Percentiles rank a stretch among this genome's conserved stretches.
Evolutionary conservation across 768 basidiomycete species (phyloP).

Genomic region (Chlorophyllum brunneum): DNA sequence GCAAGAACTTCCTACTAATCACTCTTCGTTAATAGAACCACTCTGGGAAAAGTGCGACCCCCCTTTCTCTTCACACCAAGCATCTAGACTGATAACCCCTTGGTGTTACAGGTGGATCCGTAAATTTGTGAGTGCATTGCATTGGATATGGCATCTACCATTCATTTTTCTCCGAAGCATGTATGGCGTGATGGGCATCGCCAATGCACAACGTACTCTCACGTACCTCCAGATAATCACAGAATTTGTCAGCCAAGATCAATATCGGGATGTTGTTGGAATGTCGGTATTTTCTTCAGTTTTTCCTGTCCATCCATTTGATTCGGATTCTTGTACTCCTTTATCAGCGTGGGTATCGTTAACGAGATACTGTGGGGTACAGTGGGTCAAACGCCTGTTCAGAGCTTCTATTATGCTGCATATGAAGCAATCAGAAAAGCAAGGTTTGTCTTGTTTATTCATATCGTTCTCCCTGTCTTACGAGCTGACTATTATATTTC

Average conservation of each 20-base stretch:
- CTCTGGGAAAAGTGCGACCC: slow-evolving; percentile 31
- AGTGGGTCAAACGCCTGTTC: slow-evolving; percentile 45
- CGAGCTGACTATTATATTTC: neutral
- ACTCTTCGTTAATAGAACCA: slow-evolving; percentile 28
- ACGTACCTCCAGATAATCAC: slow-evolving; percentile 77
- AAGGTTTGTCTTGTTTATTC: slow-evolving; percentile 27
- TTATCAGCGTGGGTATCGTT: slow-evolving; percentile 47
- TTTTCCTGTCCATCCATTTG: neutral
- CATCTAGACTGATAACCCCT: slow-evolving; percentile 8
- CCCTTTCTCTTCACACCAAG: slow-evolving; percentile 12
- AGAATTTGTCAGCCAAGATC: slow-evolving; percentile 81
- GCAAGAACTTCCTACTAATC: slow-evolving; percentile 13
- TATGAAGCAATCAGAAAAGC: slow-evolving; percentile 41
- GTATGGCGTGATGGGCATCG: slow-evolving; percentile 83
- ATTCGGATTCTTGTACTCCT: slow-evolving; percentile 12
- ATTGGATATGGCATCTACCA: slow-evolving; percentile 1
- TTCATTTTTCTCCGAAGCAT: slow-evolving; percentile 30
- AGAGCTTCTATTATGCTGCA: slow-evolving; percentile 44
- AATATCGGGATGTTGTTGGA: slow-evolving; percentile 71
- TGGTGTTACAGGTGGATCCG: slow-evolving; percentile 38
- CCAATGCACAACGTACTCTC: slow-evolving; percentile 83
- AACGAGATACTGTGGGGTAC: slow-evolving; percentile 60
- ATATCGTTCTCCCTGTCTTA: neutral
- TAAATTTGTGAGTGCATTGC: slow-evolving; percentile 54
- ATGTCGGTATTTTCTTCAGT: slow-evolving; percentile 36